These are phyloP conservation scores for Cladosporium halotolerans DNA, from an alignment of 2,329 filamentous ascomycete species.

Conservation along the genomic window DNA sequence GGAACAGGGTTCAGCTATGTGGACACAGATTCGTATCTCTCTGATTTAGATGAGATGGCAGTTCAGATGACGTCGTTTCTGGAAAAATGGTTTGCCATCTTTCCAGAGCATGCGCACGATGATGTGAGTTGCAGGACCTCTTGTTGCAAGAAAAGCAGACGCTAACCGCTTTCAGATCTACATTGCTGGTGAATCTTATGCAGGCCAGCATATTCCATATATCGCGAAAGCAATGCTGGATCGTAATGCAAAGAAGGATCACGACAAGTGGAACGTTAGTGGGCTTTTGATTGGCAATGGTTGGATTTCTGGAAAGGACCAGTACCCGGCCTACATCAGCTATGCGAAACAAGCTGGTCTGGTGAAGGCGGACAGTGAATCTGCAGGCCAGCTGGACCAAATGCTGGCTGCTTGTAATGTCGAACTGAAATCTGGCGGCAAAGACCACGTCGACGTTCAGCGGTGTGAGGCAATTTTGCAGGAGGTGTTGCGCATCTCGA, in stretches of 20 bases:
- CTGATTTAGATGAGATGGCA: slow-evolving; percentile 83
- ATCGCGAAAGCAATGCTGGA: slow-evolving; percentile 87
- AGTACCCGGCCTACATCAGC: slow-evolving; percentile 80
- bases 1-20: slow-evolving; percentile 96
- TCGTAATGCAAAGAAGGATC: slow-evolving; percentile 59
- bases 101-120: slow-evolving; percentile 85
- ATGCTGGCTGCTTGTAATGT: not conserved
- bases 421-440: slow-evolving; percentile 49
- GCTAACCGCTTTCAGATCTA: slow-evolving; percentile 59
- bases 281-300: slow-evolving; percentile 94
- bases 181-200: slow-evolving; percentile 91
- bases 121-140: slow-evolving; percentile 59
- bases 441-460: slow-evolving; percentile 58
- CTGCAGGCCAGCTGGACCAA: slow-evolving; percentile 53
- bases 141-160: too few relatives aligned
- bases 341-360: slow-evolving; percentile 74
- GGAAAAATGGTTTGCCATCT: slow-evolving; percentile 83
- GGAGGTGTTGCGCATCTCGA: slow-evolving; percentile 58
- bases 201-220: slow-evolving; percentile 94
- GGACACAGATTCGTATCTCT: slow-evolving; percentile 78
- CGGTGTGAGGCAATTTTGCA: slow-evolving; percentile 74
- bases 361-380: slow-evolving; percentile 59
- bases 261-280: slow-evolving; percentile 65
- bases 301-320: slow-evolving; percentile 86
- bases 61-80: slow-evolving; percentile 80